These are phyloP conservation scores for Verticillium albo-atrum DNA, from an alignment of 2,329 filamentous ascomycete species.

Conservation along the genomic window DNA sequence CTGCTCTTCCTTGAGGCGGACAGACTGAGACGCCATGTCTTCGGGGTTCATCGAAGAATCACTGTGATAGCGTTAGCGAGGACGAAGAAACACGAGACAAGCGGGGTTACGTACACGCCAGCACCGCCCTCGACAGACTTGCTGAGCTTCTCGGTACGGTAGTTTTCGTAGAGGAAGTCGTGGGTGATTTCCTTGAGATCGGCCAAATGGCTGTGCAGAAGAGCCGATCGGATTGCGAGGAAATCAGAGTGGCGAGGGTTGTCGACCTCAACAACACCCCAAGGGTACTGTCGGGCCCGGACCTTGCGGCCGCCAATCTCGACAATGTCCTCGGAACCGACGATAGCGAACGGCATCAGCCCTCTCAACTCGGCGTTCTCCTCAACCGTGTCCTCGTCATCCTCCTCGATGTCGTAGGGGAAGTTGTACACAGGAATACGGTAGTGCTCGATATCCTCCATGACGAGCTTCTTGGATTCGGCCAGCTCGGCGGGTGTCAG, in stretches of 20 bases:
- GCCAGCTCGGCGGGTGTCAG: conserved; percentile 94
- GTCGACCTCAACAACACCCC: conserved; percentile 98
- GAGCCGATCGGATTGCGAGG: conserved; percentile 90
- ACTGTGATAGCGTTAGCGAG: conserved; percentile 32
- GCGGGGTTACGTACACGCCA: conserved; percentile 65
- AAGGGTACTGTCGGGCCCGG: conserved; percentile 94
- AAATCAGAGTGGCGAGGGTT: conserved; percentile 99
- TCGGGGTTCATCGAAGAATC: conserved; percentile 97
- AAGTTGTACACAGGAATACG: conserved; percentile 99
- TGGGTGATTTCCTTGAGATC: conserved; percentile 99
- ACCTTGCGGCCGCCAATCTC: conserved; percentile 92
- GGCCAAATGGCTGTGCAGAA: conserved; percentile 95
- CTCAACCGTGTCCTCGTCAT: conserved; percentile 98
- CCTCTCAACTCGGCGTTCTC: conserved; percentile 97
- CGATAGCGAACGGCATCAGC: conserved; percentile 98
- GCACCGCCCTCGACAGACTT: conserved; percentile 95
- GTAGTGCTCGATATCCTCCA: conserved; percentile 99
- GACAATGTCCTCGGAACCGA: conserved; percentile 91
- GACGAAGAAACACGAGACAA: conserved; percentile 17
- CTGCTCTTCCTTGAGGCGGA: conserved; percentile 99
- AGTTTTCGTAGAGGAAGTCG: conserved; percentile 99
- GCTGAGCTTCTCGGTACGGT: conserved; percentile 99
- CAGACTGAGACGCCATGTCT: conserved; percentile 92
- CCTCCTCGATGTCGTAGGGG: conserved; percentile 98
- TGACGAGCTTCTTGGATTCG: conserved; percentile 99